These are phyloP conservation scores for Ascosphaera pollenicola DNA, from an alignment of 2,329 filamentous ascomycete species.

Conservation along the genomic window DNA sequence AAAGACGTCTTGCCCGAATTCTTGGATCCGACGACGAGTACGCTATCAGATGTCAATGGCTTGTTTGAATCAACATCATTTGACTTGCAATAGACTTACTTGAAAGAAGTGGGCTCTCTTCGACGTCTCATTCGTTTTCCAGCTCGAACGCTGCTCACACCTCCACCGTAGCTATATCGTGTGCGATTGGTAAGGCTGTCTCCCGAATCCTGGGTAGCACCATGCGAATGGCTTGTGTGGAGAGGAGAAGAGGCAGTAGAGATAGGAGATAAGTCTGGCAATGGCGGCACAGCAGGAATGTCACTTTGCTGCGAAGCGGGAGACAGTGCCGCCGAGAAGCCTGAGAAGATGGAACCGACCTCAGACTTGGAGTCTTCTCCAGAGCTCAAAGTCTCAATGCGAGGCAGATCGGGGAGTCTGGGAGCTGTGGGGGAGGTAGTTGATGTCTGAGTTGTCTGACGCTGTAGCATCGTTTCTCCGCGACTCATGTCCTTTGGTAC, in stretches of 20 bases:
- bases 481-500: too few relatives aligned
- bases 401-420: not conserved
- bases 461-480: not conserved
- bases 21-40: conserved; percentile 73
- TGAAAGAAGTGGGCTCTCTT: conserved; percentile 96
- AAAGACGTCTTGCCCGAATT: conserved; percentile 91
- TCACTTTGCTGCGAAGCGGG: not conserved
- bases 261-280: not conserved
- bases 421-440: not conserved
- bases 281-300: too few relatives aligned
- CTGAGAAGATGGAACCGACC: not conserved
- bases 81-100: conserved; percentile 40
- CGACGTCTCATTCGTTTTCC: conserved; percentile 43
- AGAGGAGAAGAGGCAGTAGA: not conserved
- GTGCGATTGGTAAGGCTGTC: conserved; percentile 32
- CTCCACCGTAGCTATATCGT: conserved; percentile 86
- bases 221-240: not conserved
- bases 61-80: not conserved
- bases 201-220: not conserved
- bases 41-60: conserved; percentile 27
- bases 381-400: not conserved
- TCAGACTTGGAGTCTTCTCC: not conserved
- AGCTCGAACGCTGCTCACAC: conserved; percentile 37
- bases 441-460: not conserved
- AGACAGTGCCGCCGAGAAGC: not conserved